A percentile compares a stretch with the other conserved stretches of the same genome.
These are phyloP conservation scores for Vachellia collinsii DNA, from an alignment of 306 rosid genomes.

Conservation along the genomic window DNA sequence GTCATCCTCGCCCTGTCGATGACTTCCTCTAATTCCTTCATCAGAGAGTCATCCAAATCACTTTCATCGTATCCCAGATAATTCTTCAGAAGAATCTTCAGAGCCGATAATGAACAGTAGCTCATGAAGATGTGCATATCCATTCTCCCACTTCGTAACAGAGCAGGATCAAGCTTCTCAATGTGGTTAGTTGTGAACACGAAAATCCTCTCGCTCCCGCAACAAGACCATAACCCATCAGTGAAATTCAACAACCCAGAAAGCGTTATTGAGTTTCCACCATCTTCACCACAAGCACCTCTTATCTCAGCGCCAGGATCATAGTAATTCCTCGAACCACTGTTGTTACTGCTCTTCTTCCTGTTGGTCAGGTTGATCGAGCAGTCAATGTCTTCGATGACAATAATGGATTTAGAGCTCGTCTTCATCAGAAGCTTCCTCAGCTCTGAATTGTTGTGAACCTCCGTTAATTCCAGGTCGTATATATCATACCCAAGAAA, in stretches of 20 bases:
- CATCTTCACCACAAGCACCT: slow-evolving; percentile 50
- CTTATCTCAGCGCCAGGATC: slow-evolving; percentile 43
- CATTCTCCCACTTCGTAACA: slow-evolving; percentile 92
- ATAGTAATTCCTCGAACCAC: slow-evolving; percentile 33
- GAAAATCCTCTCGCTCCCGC: slow-evolving; percentile 96
- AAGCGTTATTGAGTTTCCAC: slow-evolving; percentile 75
- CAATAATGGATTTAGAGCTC: slow-evolving; percentile 83
- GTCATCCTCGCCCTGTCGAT: slow-evolving; percentile 77
- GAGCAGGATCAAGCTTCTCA: slow-evolving; percentile 94
- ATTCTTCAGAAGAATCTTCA: slow-evolving; percentile 78
- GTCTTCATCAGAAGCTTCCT: slow-evolving; percentile 93
- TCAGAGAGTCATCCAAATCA: slow-evolving; percentile 35
- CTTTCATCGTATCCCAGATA: slow-evolving; percentile 59
- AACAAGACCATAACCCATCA: slow-evolving; percentile 97
- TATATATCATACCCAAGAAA: slow-evolving; percentile 85
- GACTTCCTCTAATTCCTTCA: slow-evolving; percentile 53
- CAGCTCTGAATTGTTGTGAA: slow-evolving; percentile 84
- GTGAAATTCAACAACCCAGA: slow-evolving; percentile 92
- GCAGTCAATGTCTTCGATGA: slow-evolving; percentile 93
- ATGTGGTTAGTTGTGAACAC: slow-evolving; percentile 94
- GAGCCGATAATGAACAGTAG: slow-evolving; percentile 62
- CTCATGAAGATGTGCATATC: slow-evolving; percentile 95
- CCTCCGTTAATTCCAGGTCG: slow-evolving; percentile 89
- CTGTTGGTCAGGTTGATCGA: slow-evolving; percentile 69
- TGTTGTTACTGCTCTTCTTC: slow-evolving; percentile 35